Percentiles rank a stretch among this genome's conserved stretches.
These are phyloP conservation scores for Leccinum griseonigrum DNA, from an alignment of 1,284 basidiomycete genomes.

Conservation along the genomic window DNA sequence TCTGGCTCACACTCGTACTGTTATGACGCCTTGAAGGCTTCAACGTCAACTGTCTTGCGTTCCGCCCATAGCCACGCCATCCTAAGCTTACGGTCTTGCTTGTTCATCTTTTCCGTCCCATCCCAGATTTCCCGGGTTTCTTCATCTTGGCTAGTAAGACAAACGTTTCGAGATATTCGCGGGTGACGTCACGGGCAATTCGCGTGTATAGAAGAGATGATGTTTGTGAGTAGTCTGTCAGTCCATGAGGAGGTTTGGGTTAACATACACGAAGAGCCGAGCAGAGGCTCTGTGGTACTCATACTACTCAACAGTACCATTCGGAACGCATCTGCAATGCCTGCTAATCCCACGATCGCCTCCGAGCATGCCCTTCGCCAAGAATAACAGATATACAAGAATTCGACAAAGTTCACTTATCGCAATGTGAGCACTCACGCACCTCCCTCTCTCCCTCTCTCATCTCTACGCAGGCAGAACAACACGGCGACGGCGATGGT, in stretches of 20 bases:
- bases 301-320: no score
- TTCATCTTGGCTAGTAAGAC: slow-evolving; percentile 27
- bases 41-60: slow-evolving; percentile 15
- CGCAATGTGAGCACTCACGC: slow-evolving; percentile 54
- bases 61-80: slow-evolving; percentile 34
- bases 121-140: slow-evolving; percentile 29
- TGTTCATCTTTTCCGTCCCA: slow-evolving; percentile 33
- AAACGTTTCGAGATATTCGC: slow-evolving; percentile 26
- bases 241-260: no score
- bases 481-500: no score
- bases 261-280: no score
- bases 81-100: slow-evolving; percentile 32
- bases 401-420: slow-evolving; percentile 73
- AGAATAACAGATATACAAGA: slow-evolving; percentile 73
- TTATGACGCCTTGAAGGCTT: slow-evolving; percentile 36
- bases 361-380: slow-evolving; percentile 74
- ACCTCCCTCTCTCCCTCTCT: slow-evolving; percentile 1
- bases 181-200: slow-evolving; percentile 17
- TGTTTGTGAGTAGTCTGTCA: no score
- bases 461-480: slow-evolving; percentile 46
- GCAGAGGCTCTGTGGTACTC: no score
- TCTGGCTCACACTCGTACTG: not conserved
- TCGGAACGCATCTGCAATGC: slow-evolving; percentile 15
- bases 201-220: slow-evolving; percentile 6
- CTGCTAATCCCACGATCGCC: slow-evolving; percentile 55